Evolutionary conservation across 2,329 filamentous ascomycete species (phyloP).

Genomic region (Fusarium aywerte): DNA sequence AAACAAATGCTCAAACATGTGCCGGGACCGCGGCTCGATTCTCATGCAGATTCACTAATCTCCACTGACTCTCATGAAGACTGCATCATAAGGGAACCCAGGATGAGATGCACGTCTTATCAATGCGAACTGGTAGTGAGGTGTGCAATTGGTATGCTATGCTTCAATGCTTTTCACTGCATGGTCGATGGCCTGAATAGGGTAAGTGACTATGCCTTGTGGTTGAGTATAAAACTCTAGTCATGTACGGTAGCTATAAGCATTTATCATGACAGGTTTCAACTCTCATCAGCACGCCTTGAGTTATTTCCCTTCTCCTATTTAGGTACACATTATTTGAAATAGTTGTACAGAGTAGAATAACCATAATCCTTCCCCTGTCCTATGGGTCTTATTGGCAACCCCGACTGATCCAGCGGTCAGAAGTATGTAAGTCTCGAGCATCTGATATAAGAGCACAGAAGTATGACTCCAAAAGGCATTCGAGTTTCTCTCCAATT

Average conservation of each 20-base stretch:
- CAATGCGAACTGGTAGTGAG: not conserved
- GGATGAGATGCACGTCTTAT: not conserved
- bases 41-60: slow-evolving; percentile 5
- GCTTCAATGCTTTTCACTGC: not conserved
- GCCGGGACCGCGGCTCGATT: slow-evolving; percentile 16
- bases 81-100: not conserved
- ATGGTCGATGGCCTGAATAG: not conserved
- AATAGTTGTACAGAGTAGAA: not conserved
- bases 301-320: not conserved
- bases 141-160: not conserved
- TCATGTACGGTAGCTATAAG: not conserved
- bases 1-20: slow-evolving; percentile 3
- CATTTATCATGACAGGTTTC: not conserved
- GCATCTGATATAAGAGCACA: not conserved
- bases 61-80: slow-evolving; percentile 16
- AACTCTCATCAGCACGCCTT: not conserved
- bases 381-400: not conserved
- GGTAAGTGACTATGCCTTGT: not conserved
- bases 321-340: not conserved
- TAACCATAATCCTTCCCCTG: slow-evolving; percentile 1
- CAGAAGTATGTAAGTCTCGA: slow-evolving; percentile 1
- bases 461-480: not conserved
- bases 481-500: not conserved
- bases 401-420: slow-evolving; percentile 23
- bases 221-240: not conserved